phyloP scores from a whole-genome alignment of 306 rosid genomes.

The Cucumis melo region DNA sequence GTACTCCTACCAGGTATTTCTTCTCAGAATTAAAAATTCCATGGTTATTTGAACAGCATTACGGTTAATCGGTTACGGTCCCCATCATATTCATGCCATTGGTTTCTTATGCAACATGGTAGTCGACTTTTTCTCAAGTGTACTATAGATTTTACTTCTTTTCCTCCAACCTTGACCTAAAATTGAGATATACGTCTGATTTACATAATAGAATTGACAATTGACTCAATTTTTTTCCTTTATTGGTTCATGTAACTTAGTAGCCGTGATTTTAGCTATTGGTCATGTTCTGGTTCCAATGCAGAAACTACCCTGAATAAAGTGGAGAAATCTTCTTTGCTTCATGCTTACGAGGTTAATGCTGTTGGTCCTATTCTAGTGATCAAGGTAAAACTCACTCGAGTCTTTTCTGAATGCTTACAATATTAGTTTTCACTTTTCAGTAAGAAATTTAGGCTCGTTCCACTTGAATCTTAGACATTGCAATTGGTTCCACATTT shows the following conservation, averaged over 20 bases:
- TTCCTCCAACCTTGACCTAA: not conserved
- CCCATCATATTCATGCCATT: not conserved
- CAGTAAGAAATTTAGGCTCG: not conserved
- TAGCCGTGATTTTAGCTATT: not conserved
- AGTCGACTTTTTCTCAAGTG: not conserved
- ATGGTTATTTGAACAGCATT: not conserved
- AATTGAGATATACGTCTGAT: not conserved
- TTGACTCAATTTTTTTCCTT: not conserved
- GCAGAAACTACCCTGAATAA: conserved; percentile 84
- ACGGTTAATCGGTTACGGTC: not conserved
- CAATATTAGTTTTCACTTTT: not conserved
- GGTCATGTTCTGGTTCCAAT: conserved; percentile 14
- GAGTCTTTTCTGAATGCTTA: not conserved
- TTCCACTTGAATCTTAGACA: not conserved
- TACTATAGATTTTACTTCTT: not conserved
- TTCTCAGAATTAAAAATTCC: not conserved
- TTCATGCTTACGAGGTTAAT: conserved; percentile 74
- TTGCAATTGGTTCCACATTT: not conserved
- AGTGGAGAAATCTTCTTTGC: conserved; percentile 68
- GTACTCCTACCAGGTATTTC: conserved; percentile 66
- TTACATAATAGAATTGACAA: not conserved
- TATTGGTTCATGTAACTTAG: not conserved
- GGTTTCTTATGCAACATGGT: not conserved
- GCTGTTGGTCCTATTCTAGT: conserved; percentile 87
- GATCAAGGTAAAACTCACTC: conserved; percentile 53